Evolutionary conservation across 2,329 filamentous ascomycete species (phyloP).

Genomic region (Clonostachys rosea): DNA sequence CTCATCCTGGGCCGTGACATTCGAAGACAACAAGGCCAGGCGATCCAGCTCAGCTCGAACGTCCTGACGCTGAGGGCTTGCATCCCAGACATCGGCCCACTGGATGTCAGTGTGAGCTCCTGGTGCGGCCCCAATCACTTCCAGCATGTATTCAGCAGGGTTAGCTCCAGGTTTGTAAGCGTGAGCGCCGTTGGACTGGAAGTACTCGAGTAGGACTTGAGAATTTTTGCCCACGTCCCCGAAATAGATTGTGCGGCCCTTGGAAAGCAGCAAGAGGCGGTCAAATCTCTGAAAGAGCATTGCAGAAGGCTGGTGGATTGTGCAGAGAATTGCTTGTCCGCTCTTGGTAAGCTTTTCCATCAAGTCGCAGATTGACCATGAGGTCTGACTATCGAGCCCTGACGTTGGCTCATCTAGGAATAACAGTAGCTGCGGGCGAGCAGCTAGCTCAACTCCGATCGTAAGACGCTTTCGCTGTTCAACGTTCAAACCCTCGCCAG

Average conservation of each 20-base stretch:
- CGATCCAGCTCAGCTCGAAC: conserved; percentile 28
- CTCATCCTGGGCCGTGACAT: too few relatives aligned
- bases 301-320: conserved; percentile 43
- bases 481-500: conserved; percentile 31
- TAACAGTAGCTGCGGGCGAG: conserved; percentile 81
- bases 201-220: conserved; percentile 56
- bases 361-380: conserved; percentile 74
- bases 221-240: conserved; percentile 64
- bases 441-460: conserved; percentile 90
- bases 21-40: too few relatives aligned
- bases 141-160: conserved; percentile 65
- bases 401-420: conserved; percentile 95
- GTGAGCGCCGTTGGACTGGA: too few relatives aligned
- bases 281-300: conserved; percentile 43
- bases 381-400: conserved; percentile 83
- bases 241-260: conserved; percentile 60
- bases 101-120: conserved; percentile 37
- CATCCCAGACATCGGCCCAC: conserved; percentile 27
- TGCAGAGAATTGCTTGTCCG: conserved; percentile 43
- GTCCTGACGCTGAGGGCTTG: conserved; percentile 18
- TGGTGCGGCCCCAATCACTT: conserved; percentile 36
- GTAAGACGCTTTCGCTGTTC: conserved; percentile 64
- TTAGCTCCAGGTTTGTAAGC: too few relatives aligned
- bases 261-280: conserved; percentile 47
- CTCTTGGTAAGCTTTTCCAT: conserved; percentile 53